Conservation (phyloP, 2,329 filamentous ascomycete genomes). For the Fusarium albidum region DNA sequence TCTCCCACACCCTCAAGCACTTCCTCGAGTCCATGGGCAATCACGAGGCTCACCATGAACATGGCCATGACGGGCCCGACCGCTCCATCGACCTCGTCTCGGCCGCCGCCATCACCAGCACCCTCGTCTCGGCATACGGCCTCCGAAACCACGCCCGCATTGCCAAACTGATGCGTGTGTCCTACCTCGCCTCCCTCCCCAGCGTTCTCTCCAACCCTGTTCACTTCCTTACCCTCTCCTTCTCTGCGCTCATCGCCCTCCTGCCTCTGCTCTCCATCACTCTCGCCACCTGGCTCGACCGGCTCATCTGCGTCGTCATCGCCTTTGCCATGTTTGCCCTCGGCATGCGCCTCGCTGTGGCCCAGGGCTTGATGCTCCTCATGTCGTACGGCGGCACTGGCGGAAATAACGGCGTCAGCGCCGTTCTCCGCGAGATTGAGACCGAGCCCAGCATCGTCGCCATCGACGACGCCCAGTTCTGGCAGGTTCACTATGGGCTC, state of each 20-base stretch:
- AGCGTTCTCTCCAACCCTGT: slow-evolving; percentile 93
- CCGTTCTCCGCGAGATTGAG: slow-evolving; percentile 86
- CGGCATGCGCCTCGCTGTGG: slow-evolving; percentile 82
- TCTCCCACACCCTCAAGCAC: slow-evolving; percentile 93
- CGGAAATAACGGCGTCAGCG: slow-evolving; percentile 63
- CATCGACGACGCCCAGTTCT: slow-evolving; percentile 93
- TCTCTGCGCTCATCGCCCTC: slow-evolving; percentile 80
- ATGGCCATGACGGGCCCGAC: slow-evolving; percentile 70
- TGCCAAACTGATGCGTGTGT: slow-evolving; percentile 87
- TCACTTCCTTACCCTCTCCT: slow-evolving; percentile 91
- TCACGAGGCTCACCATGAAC: slow-evolving; percentile 77
- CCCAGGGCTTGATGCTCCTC: slow-evolving; percentile 90
- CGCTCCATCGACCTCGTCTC: slow-evolving; percentile 85
- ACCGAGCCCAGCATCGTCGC: slow-evolving; percentile 77
- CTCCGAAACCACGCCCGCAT: slow-evolving; percentile 93
- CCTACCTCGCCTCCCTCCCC: slow-evolving; percentile 82
- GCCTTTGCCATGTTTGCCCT: slow-evolving; percentile 89
- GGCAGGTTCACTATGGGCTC: slow-evolving; percentile 97
- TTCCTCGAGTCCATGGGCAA: slow-evolving; percentile 71
- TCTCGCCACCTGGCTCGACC: slow-evolving; percentile 86
- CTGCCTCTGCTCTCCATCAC: slow-evolving; percentile 82
- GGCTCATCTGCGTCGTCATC: slow-evolving; percentile 80
- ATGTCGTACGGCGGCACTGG: slow-evolving; percentile 76
- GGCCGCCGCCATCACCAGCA: slow-evolving; percentile 82
- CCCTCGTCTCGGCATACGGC: slow-evolving; percentile 84